Base-by-base conservation (phyloP, 257 asterid genomes). In the Ehretia macrophylla region DNA sequence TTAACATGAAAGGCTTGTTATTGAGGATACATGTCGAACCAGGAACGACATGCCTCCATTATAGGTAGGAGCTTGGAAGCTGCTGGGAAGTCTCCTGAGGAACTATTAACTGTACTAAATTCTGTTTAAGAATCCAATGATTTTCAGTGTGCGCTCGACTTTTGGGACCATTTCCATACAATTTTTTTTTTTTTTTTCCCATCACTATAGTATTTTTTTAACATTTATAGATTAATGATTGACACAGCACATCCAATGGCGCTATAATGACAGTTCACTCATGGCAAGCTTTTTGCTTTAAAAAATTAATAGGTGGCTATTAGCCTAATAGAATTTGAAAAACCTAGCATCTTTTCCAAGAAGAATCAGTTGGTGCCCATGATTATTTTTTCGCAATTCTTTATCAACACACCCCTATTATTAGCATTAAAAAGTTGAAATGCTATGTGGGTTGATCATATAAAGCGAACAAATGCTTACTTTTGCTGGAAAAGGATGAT, bases 41-140 rank as follows among this genome's bases (percentile, higher is more conserved):
- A 75, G 71, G 73, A 68, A 73, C 64, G 79, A 84, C 95, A 87
- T 85, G 88, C 87, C 87, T 73, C 83, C 84, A 70, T 72, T 72
- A 63, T 44, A 83, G 79, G 81, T 64, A 18, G 70, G n/a, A 61
- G 67, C 64, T 51, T 27, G 39, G 71, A 81, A 68, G 60, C 74
- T 55, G 68, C 67, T 55, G 67, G 17, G 58, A 50, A 58, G 42
- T 63, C 59, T 70, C 59, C 35, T 58, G 4, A 46, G 47, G 17
- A 22, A 42, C 12, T 42, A 42, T 42, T 42, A 42, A 42, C 47
- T 42, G 47, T 10, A 14, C 12, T 42, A 42, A 42, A 22, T 65
- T 65, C 32, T 47, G 38, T 51, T 42, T 42, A 10, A 42, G 47
- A 42, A 42, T 42, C 16, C 47, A 58, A 63, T 5, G 11, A 47